Evolutionary conservation across 257 asterid genomes (phyloP), one percentile per base, ranked within the genome.

Genomic region (Plantago major): DNA sequence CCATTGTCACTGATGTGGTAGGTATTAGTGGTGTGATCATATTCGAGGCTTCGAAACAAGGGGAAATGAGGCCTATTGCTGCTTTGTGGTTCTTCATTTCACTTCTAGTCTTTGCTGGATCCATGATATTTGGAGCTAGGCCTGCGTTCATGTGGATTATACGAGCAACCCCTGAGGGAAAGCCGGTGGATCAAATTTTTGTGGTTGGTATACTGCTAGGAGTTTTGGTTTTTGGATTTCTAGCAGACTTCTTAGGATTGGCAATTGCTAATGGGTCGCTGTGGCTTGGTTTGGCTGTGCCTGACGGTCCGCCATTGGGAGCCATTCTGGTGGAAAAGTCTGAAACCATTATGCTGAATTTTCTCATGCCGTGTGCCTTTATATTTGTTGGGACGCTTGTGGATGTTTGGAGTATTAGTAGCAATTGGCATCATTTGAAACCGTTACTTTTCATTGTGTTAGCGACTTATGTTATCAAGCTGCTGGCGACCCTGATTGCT

Each of bases 281-380:
- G 13, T 89, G 93, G 96, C 80, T 92, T 1, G 99, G 99, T 2
- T 66, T 92, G 77, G 99, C 89, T 0, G 81, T 86, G 7, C 97
- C 97, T 0, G 95, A 86, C 15, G 97, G 97, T 9, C 99, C 96
- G 7, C 97, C 99, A 0, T 63, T 92, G 60, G 99, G 97, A 19
- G 80, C 88, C 42, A 76, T 72, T 53, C 62, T 92, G 5, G 88
- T 89, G 62, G 95, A 92, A 76, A 92, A 83, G 76, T 78, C 81
- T 9, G 97, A 92, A 80, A 73, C 90, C 2, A 71, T 92, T 42
- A 60, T 84, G 11, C 66, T 47, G 60, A 74, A 81, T 16, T 50
- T 92, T 70, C 64, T 92, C 45, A 74, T 92, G 95, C 91, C 99
- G 5, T 79, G 83, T 56, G 63, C 82, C 0, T 88, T 62, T 19